These are phyloP conservation scores for Rhodotorula sphaerocarpa DNA, from an alignment of 768 basidiomycete genomes.

Conservation along the genomic window DNA sequence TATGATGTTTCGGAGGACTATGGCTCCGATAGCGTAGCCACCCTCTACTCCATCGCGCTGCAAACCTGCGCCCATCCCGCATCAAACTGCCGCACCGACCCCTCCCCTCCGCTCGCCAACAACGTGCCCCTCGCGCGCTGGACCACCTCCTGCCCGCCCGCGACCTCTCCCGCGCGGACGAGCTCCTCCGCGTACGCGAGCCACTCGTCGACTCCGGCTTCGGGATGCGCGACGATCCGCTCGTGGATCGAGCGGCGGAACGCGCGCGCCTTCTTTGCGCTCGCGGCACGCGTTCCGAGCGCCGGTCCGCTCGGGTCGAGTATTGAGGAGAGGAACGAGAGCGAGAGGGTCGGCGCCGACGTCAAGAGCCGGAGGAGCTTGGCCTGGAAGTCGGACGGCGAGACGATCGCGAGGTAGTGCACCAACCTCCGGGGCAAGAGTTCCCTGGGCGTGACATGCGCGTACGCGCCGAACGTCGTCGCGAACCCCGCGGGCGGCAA, in stretches of 20 bases:
- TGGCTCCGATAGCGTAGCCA: too few relatives aligned
- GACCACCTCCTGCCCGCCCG: constrained; percentile 8
- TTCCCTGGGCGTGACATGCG: constrained; percentile 12
- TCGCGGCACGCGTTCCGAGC: neutral
- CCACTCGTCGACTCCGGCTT: constrained; percentile 23
- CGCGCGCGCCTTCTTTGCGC: neutral
- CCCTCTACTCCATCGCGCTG: constrained; percentile 13
- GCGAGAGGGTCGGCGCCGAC: constrained; percentile 11
- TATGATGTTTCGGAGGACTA: too few relatives aligned
- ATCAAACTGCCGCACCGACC: constrained; percentile 13
- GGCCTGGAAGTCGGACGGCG: neutral
- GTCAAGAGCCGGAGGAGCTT: constrained; percentile 10
- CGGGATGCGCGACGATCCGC: constrained; percentile 19
- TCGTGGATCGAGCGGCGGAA: constrained; percentile 18
- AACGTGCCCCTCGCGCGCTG: constrained; percentile 9
- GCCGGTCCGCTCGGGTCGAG: constrained; percentile 3
- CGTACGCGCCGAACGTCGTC: constrained; percentile 6
- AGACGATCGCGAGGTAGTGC: constrained; percentile 7
- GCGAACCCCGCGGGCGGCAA: constrained; percentile 14
- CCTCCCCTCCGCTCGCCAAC: neutral
- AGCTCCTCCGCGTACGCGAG: constrained; percentile 23
- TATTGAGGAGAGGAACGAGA: constrained; percentile 13
- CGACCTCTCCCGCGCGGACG: constrained; percentile 3
- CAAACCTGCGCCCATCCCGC: constrained; percentile 16
- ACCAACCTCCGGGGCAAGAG: constrained; percentile 26